These are phyloP conservation scores for Lablab purpureus DNA, from an alignment of 306 rosid species.

Conservation along the genomic window DNA sequence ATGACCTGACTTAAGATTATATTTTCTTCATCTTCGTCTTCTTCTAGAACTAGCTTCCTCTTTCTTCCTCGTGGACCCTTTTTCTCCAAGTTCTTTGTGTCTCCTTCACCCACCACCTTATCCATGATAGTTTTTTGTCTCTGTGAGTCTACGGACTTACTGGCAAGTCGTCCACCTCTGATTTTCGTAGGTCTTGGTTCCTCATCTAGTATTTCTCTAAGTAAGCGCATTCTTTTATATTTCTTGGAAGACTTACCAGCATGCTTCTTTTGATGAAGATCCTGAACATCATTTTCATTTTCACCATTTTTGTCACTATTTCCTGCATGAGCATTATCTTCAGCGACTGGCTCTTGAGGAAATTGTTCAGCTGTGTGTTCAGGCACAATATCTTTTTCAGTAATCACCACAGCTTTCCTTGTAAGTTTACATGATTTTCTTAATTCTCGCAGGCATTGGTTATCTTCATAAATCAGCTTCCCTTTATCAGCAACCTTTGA, in stretches of 20 bases:
- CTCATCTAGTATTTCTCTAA: slow-evolving; percentile 61
- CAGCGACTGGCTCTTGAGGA: slow-evolving; percentile 40
- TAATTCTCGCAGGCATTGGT: slow-evolving; percentile 24
- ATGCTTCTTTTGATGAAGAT: slow-evolving; percentile 47
- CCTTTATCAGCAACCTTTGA: slow-evolving; percentile 39
- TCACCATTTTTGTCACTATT: slow-evolving; percentile 37
- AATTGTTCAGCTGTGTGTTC: slow-evolving; percentile 37
- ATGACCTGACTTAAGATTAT: too few species aligned
- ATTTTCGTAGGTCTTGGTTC: slow-evolving; percentile 31
- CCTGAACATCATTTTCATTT: slow-evolving; percentile 45
- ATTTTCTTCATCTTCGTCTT: not conserved
- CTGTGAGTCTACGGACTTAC: slow-evolving; percentile 36
- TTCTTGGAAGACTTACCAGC: slow-evolving; percentile 53
- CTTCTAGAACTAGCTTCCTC: slow-evolving; percentile 55
- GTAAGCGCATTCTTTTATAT: slow-evolving; percentile 59
- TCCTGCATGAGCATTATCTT: slow-evolving; percentile 46
- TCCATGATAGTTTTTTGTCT: slow-evolving; percentile 36
- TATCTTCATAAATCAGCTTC: slow-evolving; percentile 41
- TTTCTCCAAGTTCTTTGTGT: slow-evolving; percentile 25
- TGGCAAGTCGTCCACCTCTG: slow-evolving; percentile 8
- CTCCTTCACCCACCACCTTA: slow-evolving; percentile 51
- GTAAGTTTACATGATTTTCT: not conserved
- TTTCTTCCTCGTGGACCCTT: slow-evolving; percentile 48
- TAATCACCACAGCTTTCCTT: slow-evolving; percentile 28
- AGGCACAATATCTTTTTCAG: slow-evolving; percentile 31